Base-by-base conservation (phyloP, 768 basidiomycete species). In the Chalciporus sphaerocephalus region DNA sequence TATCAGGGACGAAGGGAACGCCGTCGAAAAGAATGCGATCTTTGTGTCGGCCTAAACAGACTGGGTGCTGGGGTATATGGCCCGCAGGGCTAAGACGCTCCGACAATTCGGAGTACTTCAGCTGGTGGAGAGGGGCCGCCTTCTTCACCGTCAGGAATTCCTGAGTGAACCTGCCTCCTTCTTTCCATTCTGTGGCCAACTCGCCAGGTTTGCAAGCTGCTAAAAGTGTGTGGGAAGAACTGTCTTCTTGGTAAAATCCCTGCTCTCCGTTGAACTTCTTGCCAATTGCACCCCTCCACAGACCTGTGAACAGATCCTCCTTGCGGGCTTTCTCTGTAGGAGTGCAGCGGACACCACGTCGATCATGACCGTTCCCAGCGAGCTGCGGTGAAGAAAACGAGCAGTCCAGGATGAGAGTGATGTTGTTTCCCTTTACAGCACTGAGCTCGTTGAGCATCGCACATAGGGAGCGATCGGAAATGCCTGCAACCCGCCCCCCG, bases 351-450 rank as follows among this genome's bases (percentile, higher is more conserved):
- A 74, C 71, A 42, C 69, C 65, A 28, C 68, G 72, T 23, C 80
- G 73, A 48, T 74, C 67, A 22, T 70, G 70, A n/a, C 64, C 57
- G 13, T 71, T 68, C 25, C 62, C 60, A 15, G 69, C 64, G 38
- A 70, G 66, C 16, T 61, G 54, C 11, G 74, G 66, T 6, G 65
- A 62, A 9, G 76, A 71, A 64, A 85, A 84, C 54, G 80, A 85
- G 52, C 78, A 74, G 60, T 86, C 84, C 18, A 85, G 67, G 44
- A 86, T 72, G 46, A 86, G 60, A 1, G 83, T 81, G 61, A 87
- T 78, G 48, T 87, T 87, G 60, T 85, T 70, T 23, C 84, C 84
- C 54, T 85, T 87, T 36, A 64, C 66, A 20, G 64, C 62, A 15
- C 72, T 66, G 32, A 87, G 73, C 42, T 83, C 79, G 42, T 57